A percentile compares a stretch with the other conserved stretches of the same genome.
Evolutionary conservation across 1,139 yeast genomes (phyloP).

Genomic region (Blastobotrys aristatus): DNA sequence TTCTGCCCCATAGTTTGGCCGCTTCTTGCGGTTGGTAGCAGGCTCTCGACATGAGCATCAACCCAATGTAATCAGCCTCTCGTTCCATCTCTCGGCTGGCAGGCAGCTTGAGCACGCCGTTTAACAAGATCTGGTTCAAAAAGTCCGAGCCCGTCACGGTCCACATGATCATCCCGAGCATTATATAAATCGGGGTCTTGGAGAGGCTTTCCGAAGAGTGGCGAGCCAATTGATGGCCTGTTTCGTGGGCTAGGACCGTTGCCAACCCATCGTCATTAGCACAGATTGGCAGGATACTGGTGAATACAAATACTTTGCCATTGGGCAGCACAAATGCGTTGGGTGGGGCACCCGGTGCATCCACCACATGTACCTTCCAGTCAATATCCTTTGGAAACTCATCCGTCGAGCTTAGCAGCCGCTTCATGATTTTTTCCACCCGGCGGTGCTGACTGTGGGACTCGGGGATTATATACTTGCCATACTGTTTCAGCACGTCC

Average conservation of each 20-base stretch:
- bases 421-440: constrained; percentile 57
- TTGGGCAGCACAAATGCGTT: constrained; percentile 96
- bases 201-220: constrained; percentile 78
- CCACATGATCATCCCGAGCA: constrained; percentile 47
- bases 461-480: constrained; percentile 35
- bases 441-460: constrained; percentile 42
- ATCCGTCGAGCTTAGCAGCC: constrained; percentile 42
- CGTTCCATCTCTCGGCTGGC: constrained; percentile 90
- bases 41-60: constrained; percentile 84
- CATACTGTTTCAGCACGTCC: constrained; percentile 45
- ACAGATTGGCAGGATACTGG: constrained; percentile 74
- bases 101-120: constrained; percentile 65
- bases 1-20: constrained; percentile 73
- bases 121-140: constrained; percentile 51
- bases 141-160: constrained; percentile 48
- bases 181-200: constrained; percentile 43
- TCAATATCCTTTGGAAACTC: constrained; percentile 34
- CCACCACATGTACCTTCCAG: constrained; percentile 82
- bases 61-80: constrained; percentile 92
- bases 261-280: constrained; percentile 86
- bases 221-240: constrained; percentile 89
- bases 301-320: constrained; percentile 88
- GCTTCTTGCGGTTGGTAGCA: constrained; percentile 78
- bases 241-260: constrained; percentile 87
- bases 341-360: constrained; percentile 68